Conservation (phyloP, 768 basidiomycete genomes). For the Tulasnella sp. region DNA sequence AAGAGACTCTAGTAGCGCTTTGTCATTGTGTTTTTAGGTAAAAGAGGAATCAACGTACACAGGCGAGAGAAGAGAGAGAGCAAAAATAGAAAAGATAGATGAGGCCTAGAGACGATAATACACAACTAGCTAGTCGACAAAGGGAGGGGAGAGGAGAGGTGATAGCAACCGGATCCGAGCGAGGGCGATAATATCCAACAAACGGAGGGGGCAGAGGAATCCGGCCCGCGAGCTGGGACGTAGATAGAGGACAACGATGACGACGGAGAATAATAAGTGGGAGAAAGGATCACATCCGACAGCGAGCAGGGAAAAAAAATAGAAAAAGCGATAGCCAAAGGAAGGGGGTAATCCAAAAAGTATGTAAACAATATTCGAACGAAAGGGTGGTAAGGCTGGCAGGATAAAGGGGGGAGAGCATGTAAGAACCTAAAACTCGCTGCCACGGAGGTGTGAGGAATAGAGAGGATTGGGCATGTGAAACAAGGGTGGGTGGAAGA, state of each 20-base stretch:
- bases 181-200: not conserved
- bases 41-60: not conserved
- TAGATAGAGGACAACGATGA: not conserved
- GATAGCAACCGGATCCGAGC: slow-evolving; percentile 6
- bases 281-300: not conserved
- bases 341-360: slow-evolving; percentile 42
- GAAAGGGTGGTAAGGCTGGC: not conserved
- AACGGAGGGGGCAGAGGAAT: not conserved
- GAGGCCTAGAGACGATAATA: slow-evolving; percentile 16
- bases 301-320: slow-evolving; percentile 1
- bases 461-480: slow-evolving; percentile 7
- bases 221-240: not conserved
- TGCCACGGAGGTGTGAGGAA: not conserved
- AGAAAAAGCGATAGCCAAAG: slow-evolving; percentile 34
- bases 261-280: slow-evolving; percentile 15
- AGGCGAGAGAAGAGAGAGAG: not conserved
- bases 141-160: not conserved
- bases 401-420: not conserved
- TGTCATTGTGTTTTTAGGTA: slow-evolving; percentile 3
- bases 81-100: slow-evolving; percentile 18
- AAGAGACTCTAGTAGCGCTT: not conserved
- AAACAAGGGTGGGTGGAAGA: not conserved
- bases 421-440: not conserved
- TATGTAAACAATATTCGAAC: slow-evolving; percentile 21
- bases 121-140: slow-evolving; percentile 7